Conservation (phyloP, 805 yeast genomes). For the Yarrowia sp. region DNA sequence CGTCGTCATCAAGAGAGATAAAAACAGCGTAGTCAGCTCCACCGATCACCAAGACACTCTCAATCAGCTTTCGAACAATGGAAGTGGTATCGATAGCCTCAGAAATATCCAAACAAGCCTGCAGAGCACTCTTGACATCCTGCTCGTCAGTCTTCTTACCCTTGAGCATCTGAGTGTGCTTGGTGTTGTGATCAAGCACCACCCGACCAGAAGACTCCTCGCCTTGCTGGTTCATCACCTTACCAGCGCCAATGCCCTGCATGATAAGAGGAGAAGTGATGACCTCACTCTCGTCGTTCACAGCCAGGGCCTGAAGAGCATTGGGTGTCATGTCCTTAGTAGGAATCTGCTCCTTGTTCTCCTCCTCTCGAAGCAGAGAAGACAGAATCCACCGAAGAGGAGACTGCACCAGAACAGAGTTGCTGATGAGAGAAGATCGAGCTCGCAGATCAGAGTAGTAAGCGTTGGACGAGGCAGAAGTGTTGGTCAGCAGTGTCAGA, state of each 20-base stretch:
- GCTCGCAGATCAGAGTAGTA: constrained; percentile 36
- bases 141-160: constrained; percentile 32
- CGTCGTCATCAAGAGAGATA: constrained; percentile 48
- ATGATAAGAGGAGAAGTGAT: constrained; percentile 29
- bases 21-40: constrained; percentile 52
- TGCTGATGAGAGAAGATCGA: constrained; percentile 38
- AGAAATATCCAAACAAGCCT: constrained; percentile 58
- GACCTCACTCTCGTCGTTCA: constrained; percentile 16
- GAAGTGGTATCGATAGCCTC: constrained; percentile 54
- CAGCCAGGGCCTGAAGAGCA: constrained; percentile 18
- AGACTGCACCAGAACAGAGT: constrained; percentile 42
- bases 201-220: constrained; percentile 14
- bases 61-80: constrained; percentile 53
- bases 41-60: constrained; percentile 52
- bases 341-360: constrained; percentile 31
- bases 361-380: constrained; percentile 46
- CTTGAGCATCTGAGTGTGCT: constrained; percentile 35
- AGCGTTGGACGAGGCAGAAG: constrained; percentile 18
- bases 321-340: constrained; percentile 21
- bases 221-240: constrained; percentile 24
- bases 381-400: constrained; percentile 49
- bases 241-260: constrained; percentile 38
- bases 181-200: constrained; percentile 27
- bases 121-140: constrained; percentile 52
- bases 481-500: constrained; percentile 24